Evolutionary conservation across 2,329 filamentous ascomycete species (phyloP).

Genomic region (Diaporthe sp.): DNA sequence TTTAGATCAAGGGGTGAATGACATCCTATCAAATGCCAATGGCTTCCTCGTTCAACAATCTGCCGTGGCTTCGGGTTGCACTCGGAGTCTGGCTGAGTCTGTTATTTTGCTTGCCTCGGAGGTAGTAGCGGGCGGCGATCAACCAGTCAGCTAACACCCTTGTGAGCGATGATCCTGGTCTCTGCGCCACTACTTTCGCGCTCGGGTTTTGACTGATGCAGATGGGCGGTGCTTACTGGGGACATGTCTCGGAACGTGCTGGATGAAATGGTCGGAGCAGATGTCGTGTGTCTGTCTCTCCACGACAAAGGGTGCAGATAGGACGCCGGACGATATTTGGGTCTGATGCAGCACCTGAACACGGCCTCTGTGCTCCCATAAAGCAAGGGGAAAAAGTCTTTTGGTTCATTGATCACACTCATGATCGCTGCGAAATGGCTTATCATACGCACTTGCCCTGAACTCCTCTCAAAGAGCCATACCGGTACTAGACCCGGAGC

Average conservation of each 20-base stretch:
- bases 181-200: neutral
- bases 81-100: neutral
- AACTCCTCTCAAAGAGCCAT: too few relatives aligned
- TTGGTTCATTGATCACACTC: neutral
- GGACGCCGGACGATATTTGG: neutral
- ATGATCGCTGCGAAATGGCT: neutral
- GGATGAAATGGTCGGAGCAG: neutral
- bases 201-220: neutral
- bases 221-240: neutral
- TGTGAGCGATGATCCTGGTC: too few relatives aligned
- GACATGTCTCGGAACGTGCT: neutral
- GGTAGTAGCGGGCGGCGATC: neutral
- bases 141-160: neutral
- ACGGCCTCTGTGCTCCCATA: too few relatives aligned
- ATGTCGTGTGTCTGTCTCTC: neutral
- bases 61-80: conserved; percentile 8
- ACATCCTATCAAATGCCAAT: neutral
- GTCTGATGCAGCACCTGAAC: neutral
- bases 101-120: neutral
- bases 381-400: too few relatives aligned
- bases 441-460: too few relatives aligned
- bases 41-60: too few relatives aligned
- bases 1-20: neutral
- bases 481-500: neutral
- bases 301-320: neutral